These are phyloP conservation scores for Paramecium caudatum DNA, from an alignment of 73 alveolate genomes.

Conservation along the genomic window DNA sequence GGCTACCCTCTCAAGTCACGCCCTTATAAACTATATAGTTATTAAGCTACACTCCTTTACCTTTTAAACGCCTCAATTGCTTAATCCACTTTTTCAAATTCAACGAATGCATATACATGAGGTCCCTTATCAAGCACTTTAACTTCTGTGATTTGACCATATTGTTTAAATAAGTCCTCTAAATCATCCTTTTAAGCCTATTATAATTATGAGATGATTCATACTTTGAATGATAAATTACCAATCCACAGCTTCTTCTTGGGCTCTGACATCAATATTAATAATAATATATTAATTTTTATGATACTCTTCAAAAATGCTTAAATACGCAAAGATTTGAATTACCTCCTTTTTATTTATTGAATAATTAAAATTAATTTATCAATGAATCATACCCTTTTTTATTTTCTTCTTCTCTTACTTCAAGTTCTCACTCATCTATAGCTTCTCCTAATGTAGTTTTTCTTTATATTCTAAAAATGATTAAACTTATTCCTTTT, in stretches of 20 bases:
- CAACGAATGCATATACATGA: slow-evolving; percentile 64
- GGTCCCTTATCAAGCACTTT: slow-evolving; percentile 65
- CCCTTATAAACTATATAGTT: slow-evolving; percentile 44
- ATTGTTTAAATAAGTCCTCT: slow-evolving; percentile 12
- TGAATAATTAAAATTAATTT: too few relatives aligned
- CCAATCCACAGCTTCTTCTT: slow-evolving; percentile 63
- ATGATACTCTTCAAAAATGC: slow-evolving; percentile 17
- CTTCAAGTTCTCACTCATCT: too few relatives aligned
- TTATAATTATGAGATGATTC: neutral
- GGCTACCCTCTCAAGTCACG: slow-evolving; percentile 55
- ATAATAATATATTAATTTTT: slow-evolving; percentile 28
- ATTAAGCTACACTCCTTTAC: slow-evolving; percentile 5
- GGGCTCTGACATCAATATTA: slow-evolving; percentile 47
- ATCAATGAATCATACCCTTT: too few relatives aligned
- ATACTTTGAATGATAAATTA: slow-evolving; percentile 53
- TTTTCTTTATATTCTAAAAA: too few relatives aligned
- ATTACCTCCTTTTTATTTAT: slow-evolving; percentile 35
- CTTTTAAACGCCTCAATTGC: slow-evolving; percentile 44
- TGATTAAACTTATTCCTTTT: too few relatives aligned
- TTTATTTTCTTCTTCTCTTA: too few relatives aligned
- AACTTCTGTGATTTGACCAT: slow-evolving; percentile 44
- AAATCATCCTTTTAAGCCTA: slow-evolving; percentile 63
- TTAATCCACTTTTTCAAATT: slow-evolving; percentile 48
- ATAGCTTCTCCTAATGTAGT: too few relatives aligned
- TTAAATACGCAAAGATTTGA: slow-evolving; percentile 34